A percentile compares a stretch with the other conserved stretches of the same genome.
Evolutionary conservation across 2,329 filamentous ascomycete species (phyloP).

Genomic region (Pseudogymnoascus sp.): DNA sequence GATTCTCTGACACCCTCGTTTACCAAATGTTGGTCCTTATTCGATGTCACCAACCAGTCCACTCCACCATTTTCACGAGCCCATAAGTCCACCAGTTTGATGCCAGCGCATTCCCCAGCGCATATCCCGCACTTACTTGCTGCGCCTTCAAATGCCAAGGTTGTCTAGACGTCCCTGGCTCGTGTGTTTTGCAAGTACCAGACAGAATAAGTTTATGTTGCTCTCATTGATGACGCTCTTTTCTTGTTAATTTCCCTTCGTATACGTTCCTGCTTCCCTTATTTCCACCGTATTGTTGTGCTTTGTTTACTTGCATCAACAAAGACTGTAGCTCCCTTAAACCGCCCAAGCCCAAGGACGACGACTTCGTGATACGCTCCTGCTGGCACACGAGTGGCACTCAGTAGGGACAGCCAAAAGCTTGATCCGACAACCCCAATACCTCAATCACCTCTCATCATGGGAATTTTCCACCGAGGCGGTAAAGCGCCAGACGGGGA

Average conservation of each 20-base stretch:
- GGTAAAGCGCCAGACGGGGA: background rate
- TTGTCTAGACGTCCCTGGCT: background rate
- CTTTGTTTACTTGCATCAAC: background rate
- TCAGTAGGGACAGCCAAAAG: background rate
- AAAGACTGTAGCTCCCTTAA: background rate
- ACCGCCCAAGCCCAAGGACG: background rate
- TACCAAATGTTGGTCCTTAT: background rate
- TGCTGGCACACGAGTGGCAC: background rate
- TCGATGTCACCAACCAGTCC: background rate
- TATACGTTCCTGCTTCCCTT: background rate
- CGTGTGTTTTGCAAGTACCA: background rate
- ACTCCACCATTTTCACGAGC: background rate
- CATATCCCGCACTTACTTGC: background rate
- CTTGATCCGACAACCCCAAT: background rate
- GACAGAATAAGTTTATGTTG: background rate
- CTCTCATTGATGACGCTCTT: background rate
- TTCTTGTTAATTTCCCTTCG: conserved; percentile 2
- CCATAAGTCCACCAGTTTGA: background rate
- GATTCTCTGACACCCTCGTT: conserved; percentile 1
- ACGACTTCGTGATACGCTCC: background rate
- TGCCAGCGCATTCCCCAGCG: conserved; percentile 1
- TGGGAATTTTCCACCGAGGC: background rate
- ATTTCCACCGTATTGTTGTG: background rate
- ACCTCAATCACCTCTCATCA: background rate
- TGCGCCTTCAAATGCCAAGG: conserved; percentile 1